Percentiles rank a stretch among this genome's conserved stretches.
Evolutionary conservation across 2,329 filamentous ascomycete species (phyloP).

Genomic region (Helminthosporium solani): DNA sequence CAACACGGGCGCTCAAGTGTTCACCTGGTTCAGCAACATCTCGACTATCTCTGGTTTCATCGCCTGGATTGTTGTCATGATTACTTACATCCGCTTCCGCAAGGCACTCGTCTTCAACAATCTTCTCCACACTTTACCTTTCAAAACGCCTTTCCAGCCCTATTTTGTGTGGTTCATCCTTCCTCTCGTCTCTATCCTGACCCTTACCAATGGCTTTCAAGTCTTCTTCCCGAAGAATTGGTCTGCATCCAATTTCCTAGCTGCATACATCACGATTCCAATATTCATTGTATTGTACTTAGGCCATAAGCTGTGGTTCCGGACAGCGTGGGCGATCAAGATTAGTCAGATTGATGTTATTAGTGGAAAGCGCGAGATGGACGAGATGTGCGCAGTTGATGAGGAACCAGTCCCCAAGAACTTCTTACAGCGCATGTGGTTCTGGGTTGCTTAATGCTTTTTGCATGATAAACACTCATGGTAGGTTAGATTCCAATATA

Average conservation of each 20-base stretch:
- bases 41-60: slow-evolving; percentile 60
- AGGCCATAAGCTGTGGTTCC: slow-evolving; percentile 36
- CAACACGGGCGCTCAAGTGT: slow-evolving; percentile 51
- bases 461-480: neutral
- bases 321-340: slow-evolving; percentile 30
- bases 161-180: slow-evolving; percentile 61
- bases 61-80: slow-evolving; percentile 57
- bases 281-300: slow-evolving; percentile 39
- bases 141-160: slow-evolving; percentile 50
- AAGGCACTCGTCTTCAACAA: slow-evolving; percentile 49
- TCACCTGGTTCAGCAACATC: slow-evolving; percentile 71
- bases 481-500: too few relatives aligned
- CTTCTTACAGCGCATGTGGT: slow-evolving; percentile 35
- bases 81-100: slow-evolving; percentile 63
- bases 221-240: slow-evolving; percentile 58
- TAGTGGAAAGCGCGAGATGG: slow-evolving; percentile 40
- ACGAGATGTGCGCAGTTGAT: slow-evolving; percentile 37
- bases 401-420: slow-evolving; percentile 39
- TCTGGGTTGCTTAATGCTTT: slow-evolving; percentile 36
- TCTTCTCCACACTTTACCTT: slow-evolving; percentile 58
- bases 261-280: slow-evolving; percentile 50
- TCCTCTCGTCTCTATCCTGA: slow-evolving; percentile 47
- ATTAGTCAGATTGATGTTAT: slow-evolving; percentile 35
- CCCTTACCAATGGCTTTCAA: slow-evolving; percentile 39
- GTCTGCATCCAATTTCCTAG: slow-evolving; percentile 52